phyloP scores from a whole-genome alignment of 345 rosid species.

The Stellera chamaejasme region DNA sequence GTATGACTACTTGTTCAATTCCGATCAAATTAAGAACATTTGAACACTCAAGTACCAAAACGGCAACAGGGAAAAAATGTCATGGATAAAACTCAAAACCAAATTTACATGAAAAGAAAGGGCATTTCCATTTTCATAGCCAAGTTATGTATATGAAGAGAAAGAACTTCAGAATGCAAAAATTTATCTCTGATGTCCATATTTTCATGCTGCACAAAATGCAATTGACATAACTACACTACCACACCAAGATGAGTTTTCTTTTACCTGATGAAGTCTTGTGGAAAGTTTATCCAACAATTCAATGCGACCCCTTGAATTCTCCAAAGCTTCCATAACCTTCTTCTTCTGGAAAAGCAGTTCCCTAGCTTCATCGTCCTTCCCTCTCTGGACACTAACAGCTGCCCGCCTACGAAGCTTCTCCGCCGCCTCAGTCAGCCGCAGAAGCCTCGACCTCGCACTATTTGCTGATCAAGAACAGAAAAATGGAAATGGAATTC shows the following conservation, averaged over 20 bases:
- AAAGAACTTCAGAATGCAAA: too few species aligned
- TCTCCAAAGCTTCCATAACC: constrained; percentile 72
- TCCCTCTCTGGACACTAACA: constrained; percentile 48
- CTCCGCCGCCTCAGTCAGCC: constrained; percentile 81
- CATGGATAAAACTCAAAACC: too few species aligned
- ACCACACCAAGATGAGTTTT: background rate
- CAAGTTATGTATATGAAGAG: background rate
- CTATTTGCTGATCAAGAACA: constrained; percentile 43
- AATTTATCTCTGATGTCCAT: too few species aligned
- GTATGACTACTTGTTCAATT: too few species aligned
- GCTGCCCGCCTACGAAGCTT: constrained; percentile 74
- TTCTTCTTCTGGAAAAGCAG: constrained; percentile 79
- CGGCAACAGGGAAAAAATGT: too few species aligned
- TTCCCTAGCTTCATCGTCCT: constrained; percentile 73
- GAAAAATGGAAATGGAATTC: background rate
- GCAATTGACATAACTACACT: background rate
- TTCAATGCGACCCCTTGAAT: constrained; percentile 63
- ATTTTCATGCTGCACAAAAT: too few species aligned
- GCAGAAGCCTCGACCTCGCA: constrained; percentile 72
- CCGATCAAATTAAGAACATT: too few species aligned
- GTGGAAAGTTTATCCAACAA: constrained; percentile 60
- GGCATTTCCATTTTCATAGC: background rate
- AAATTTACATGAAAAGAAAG: constrained; percentile 1
- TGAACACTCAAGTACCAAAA: too few species aligned
- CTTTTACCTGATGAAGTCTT: constrained; percentile 69